These are phyloP conservation scores for Sesbania bispinosa DNA, from an alignment of 306 rosid genomes.

Conservation along the genomic window DNA sequence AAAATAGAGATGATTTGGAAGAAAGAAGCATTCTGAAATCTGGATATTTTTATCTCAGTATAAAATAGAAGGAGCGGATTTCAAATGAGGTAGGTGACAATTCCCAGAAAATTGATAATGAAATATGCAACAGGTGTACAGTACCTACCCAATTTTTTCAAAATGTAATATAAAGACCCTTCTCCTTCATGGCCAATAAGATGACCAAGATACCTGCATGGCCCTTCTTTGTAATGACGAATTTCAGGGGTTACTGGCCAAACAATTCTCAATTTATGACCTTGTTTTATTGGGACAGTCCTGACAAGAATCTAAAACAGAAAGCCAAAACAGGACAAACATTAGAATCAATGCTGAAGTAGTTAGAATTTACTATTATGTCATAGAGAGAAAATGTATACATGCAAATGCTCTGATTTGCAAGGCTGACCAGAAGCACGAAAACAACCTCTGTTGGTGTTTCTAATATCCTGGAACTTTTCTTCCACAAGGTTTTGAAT, in stretches of 20 bases:
- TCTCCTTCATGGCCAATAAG: constrained; percentile 99
- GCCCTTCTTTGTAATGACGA: constrained; percentile 80
- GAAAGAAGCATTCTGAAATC: constrained; percentile 5
- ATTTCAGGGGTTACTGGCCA: constrained; percentile 96
- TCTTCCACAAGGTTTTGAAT: constrained; percentile 73
- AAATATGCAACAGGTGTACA: constrained; percentile 29
- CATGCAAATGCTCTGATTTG: constrained; percentile 84
- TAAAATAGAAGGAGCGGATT: constrained; percentile 2
- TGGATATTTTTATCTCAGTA: not conserved
- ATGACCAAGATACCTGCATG: constrained; percentile 93
- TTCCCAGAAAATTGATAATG: constrained; percentile 6
- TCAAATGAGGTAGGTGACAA: constrained; percentile 8
- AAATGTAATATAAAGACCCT: constrained; percentile 83
- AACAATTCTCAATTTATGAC: constrained; percentile 67
- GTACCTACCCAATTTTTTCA: constrained; percentile 90
- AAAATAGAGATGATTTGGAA: not conserved
- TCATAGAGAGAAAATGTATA: constrained; percentile 32
- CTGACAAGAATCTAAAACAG: constrained; percentile 74
- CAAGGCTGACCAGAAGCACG: constrained; percentile 68
- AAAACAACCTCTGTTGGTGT: constrained; percentile 39
- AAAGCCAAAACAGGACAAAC: constrained; percentile 22
- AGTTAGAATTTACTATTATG: not conserved
- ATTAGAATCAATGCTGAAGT: constrained; percentile 12
- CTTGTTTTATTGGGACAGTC: constrained; percentile 82
- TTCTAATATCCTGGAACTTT: constrained; percentile 73